Percentiles rank a stretch among this genome's conserved stretches.
Conservation (phyloP, 2,329 filamentous ascomycete species). For the Pseudovirgaria hyperparasitica region DNA sequence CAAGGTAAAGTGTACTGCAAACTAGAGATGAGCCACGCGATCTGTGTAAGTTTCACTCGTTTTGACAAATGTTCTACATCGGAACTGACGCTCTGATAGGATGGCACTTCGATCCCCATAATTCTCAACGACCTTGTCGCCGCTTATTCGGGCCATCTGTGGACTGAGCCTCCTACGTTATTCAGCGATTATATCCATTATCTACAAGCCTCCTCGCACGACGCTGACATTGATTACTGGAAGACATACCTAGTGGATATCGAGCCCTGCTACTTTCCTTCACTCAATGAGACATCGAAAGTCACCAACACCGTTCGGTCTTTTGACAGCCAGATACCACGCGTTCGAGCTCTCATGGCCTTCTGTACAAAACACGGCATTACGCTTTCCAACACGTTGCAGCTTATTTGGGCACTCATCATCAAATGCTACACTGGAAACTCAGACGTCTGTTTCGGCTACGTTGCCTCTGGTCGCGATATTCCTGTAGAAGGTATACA, state of each 20-base stretch:
- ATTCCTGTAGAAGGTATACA: constrained; percentile 36
- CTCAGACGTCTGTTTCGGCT: constrained; percentile 40
- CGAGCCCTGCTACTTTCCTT: constrained; percentile 36
- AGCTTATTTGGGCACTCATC: constrained; percentile 40
- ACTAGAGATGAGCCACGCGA: constrained; percentile 39
- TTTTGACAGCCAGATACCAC: constrained; percentile 26
- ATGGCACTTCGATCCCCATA: constrained; percentile 38
- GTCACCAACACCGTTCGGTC: constrained; percentile 22
- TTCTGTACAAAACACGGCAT: constrained; percentile 30
- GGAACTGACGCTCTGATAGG: too few relatives aligned
- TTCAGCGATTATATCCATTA: constrained; percentile 27
- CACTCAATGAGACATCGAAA: constrained; percentile 20
- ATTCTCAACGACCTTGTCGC: constrained; percentile 33
- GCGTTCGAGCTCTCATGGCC: constrained; percentile 9
- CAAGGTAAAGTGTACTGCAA: constrained; percentile 28
- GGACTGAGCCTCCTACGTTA: constrained; percentile 20
- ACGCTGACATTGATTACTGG: constrained; percentile 30
- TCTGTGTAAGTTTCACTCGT: too few relatives aligned
- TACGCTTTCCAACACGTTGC: constrained; percentile 38
- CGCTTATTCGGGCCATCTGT: constrained; percentile 32
- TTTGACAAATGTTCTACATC: too few relatives aligned
- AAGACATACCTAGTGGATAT: constrained; percentile 29
- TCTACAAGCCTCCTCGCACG: constrained; percentile 14
- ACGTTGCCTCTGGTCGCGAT: constrained; percentile 41
- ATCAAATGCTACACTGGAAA: constrained; percentile 35